These are phyloP conservation scores for Marasmius fiardii DNA, from an alignment of 1,284 basidiomycete genomes.

Conservation along the genomic window DNA sequence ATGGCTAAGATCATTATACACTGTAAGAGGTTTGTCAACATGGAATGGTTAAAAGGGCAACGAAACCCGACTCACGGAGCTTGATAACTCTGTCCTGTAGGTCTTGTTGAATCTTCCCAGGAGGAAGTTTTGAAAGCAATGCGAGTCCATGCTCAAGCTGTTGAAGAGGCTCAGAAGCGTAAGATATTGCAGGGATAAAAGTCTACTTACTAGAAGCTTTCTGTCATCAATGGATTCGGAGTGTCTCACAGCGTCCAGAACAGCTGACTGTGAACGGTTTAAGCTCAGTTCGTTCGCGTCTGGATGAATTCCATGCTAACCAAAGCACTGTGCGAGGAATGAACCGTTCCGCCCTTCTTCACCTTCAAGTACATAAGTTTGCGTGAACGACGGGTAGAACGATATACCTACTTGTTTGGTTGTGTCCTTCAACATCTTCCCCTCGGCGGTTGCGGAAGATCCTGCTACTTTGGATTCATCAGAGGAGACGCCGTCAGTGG, in stretches of 20 bases:
- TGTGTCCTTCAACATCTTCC: slow-evolving; percentile 2
- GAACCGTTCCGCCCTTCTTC: slow-evolving; percentile 7
- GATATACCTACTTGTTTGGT: slow-evolving; percentile 2
- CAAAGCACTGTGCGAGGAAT: neutral
- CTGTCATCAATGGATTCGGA: slow-evolving; percentile 65
- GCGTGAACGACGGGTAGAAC: neutral
- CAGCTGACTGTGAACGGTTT: slow-evolving; percentile 35
- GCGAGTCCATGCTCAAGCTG: slow-evolving; percentile 69
- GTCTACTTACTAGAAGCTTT: slow-evolving; percentile 39
- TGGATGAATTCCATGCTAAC: neutral
- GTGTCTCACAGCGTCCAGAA: slow-evolving; percentile 55
- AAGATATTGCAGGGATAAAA: no score
- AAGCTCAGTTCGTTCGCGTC: neutral
- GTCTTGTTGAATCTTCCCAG: slow-evolving; percentile 40
- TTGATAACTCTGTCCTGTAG: slow-evolving; percentile 55
- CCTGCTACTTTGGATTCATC: neutral
- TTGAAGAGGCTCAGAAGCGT: neutral
- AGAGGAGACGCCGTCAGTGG: neutral
- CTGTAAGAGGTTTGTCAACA: slow-evolving; percentile 28
- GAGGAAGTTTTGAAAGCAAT: slow-evolving; percentile 58
- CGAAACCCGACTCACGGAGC: slow-evolving; percentile 41
- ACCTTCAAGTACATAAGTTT: neutral
- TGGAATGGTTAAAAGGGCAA: neutral
- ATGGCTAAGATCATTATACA: slow-evolving; percentile 77
- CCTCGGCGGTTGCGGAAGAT: neutral